Evolutionary conservation across 2,329 filamentous ascomycete species (phyloP), one percentile per base, ranked within the genome.

Genomic region (Bipolaris sorokiniana): DNA sequence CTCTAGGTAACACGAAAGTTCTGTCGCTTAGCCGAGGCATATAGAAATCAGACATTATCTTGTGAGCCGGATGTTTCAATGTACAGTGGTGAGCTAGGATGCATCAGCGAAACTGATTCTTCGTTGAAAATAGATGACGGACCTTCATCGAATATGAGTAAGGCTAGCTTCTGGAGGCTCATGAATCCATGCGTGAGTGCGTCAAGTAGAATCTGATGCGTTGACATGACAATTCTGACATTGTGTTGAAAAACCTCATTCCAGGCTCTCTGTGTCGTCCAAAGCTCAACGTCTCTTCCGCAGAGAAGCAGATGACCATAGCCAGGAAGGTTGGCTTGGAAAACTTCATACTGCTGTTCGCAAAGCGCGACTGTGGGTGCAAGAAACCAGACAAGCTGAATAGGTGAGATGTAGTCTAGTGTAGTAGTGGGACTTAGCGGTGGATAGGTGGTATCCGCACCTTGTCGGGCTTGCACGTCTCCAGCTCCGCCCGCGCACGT

Each of bases 81-180:
- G 81, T 82, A 64, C 90, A 94, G 70, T 92, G 88, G 70, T 96
- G 92, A 9, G 90, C 92, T 90, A 38, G 15, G 47, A 26, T 5
- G 34, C 9, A 23, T 67, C 23, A 68, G 54, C n/a, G 16, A 33
- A 22, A 9, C n/a, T 15, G 13, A 4, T 13, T 16, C 7, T 38
- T 31, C 7, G 18, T n/a, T 33, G 2, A n/a, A 15, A n/a, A 13
- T n/a, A 11, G 22, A n/a, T n/a, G 5, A 20, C 52, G 16, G 38
- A 65, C 90, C 90, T 86, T 97, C 92, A 68, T 97, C 92, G 65
- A 96, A 90, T 0, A 96, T 83, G 15, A 96, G 77, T 4, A 97
- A 79, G 5, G 88, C 82, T 20, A 96, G 75, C 2, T 79, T 80
- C 0, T 79, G 70, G 66, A 96, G 83, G 1, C 73, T 80, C 1